Base-by-base conservation (phyloP, 331 rosid species). In the Spiraea crenata region DNA sequence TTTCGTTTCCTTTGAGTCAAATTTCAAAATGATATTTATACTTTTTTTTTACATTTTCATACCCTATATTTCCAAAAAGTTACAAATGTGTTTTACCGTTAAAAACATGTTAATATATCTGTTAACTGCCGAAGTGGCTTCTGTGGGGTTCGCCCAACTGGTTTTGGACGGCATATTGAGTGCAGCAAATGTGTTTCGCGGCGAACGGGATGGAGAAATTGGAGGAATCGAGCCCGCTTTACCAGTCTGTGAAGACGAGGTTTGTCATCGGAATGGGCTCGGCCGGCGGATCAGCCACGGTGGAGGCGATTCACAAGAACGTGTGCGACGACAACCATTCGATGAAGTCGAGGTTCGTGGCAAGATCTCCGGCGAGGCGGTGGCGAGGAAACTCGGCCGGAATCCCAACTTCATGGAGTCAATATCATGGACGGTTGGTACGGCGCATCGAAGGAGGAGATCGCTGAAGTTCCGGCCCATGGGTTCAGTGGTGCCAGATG, bases 251-350 rank as follows among this genome's bases (percentile, higher is more conserved):
- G 0, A 73, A 54, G 74, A 82, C 63, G 20, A 59, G 65, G 46
- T 83, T 87, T 62, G 70, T 52, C 31, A 20, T 77, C 35, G 60
- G 54, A 9, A 17, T 50, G 57, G 80, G 58, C 9, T 77, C 31
- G 31, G 31, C 31, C 31, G 31, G 31, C 31, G 31, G 31, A 25
- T 1, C 1, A 25, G 31, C 83, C 37, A 41, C 6, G 10, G 31
- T 85, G 2, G 73, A 80, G 67, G 82, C 87, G 11, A 39, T 87
- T 35, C 84, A 85, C 13, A 83, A 77, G 74, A 85, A 82, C 67
- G 5, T 58, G 9, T 41, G 63, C 20, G 48, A 81, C 0, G 66
- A 69, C 1, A 25, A 25, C n/a, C n/a, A n/a, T n/a, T n/a, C n/a
- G 34, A 1, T 0, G 71, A 71, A 57, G 44, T 81, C 87, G 0